Conservation (phyloP, 371 early-diverging fungal species). For the Blakeslea trispora region DNA sequence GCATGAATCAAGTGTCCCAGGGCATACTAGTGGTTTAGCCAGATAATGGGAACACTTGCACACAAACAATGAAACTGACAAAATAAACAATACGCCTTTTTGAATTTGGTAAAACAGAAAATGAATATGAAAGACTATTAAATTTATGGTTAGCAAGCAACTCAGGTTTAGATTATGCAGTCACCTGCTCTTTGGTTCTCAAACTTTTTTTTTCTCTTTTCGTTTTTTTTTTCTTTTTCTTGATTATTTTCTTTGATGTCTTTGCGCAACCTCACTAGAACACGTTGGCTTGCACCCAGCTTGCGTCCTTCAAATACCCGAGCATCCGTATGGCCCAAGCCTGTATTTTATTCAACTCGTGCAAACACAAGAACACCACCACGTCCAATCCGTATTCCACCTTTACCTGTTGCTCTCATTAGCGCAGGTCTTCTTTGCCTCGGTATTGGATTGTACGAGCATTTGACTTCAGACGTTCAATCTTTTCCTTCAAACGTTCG, state of each 20-base stretch:
- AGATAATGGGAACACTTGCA: too few relatives aligned
- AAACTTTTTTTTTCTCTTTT: not conserved
- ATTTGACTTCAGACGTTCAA: conserved; percentile 59
- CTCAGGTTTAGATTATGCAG: too few relatives aligned
- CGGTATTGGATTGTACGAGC: conserved; percentile 54
- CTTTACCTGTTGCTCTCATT: conserved; percentile 43
- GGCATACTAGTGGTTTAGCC: too few relatives aligned
- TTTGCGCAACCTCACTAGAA: not conserved
- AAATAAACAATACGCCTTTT: too few relatives aligned
- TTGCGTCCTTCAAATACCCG: not conserved
- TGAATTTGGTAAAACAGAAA: too few relatives aligned
- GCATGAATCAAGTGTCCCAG: too few relatives aligned
- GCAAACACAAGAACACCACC: conserved; percentile 8
- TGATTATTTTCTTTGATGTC: not conserved
- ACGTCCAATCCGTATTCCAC: conserved; percentile 33
- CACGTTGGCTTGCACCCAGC: not conserved
- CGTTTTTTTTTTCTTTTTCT: not conserved
- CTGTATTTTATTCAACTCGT: conserved; percentile 3
- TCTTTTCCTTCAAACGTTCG: conserved; percentile 58
- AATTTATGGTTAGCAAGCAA: too few relatives aligned
- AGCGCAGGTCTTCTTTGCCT: conserved; percentile 45
- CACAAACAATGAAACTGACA: too few relatives aligned
- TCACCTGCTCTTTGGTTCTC: too few relatives aligned
- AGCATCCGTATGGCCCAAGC: not conserved
- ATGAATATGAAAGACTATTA: too few relatives aligned